Evolutionary conservation across 225 moss, liverwort and hornwort genomes (phyloP).

Genomic region (Marchantia polymorpha): DNA sequence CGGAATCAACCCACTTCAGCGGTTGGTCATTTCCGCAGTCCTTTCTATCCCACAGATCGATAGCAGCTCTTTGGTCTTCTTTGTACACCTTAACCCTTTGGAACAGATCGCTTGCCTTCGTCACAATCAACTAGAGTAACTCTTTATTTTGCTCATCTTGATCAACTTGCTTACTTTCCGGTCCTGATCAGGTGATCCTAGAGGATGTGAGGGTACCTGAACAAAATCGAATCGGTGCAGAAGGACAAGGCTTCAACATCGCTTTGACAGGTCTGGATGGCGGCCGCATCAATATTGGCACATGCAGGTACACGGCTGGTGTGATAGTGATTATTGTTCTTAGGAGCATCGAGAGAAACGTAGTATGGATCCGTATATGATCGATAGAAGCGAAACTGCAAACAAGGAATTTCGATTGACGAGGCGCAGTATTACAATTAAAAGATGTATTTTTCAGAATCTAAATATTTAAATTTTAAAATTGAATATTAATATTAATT

Average conservation of each 20-base stretch:
- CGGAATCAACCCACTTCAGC: constrained; percentile 92
- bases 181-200: constrained; percentile 64
- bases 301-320: constrained; percentile 48
- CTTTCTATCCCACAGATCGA: background rate
- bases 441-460: too few relatives aligned
- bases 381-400: background rate
- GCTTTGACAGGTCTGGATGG: constrained; percentile 97
- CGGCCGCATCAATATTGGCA: constrained; percentile 70
- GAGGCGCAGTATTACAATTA: too few relatives aligned
- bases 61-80: background rate
- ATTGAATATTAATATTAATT: too few relatives aligned
- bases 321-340: background rate
- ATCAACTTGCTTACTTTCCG: too few relatives aligned
- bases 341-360: background rate
- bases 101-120: background rate
- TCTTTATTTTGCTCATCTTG: background rate
- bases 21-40: constrained; percentile 41
- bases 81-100: background rate
- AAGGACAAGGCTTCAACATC: constrained; percentile 91
- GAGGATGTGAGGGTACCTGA: constrained; percentile 93
- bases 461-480: too few relatives aligned
- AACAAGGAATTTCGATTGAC: background rate
- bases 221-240: constrained; percentile 70
- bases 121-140: background rate
- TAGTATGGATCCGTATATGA: background rate